Evolutionary conservation across 1,284 basidiomycete species (phyloP), one percentile per base, ranked within the genome.

Genomic region (Rhodotorula sp.): DNA sequence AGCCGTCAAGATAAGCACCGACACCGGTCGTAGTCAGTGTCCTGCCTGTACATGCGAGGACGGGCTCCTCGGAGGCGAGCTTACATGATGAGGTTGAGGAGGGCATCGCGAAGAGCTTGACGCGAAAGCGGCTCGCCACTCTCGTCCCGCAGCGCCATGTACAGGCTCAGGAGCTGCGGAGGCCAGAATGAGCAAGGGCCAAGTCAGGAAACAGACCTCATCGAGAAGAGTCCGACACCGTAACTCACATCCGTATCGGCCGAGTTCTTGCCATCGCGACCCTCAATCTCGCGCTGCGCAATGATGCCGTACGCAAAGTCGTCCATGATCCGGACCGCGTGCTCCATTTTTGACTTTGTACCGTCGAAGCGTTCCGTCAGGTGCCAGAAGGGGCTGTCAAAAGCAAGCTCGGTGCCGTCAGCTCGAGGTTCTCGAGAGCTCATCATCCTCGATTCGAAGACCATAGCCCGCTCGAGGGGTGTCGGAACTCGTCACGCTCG

Each of bases 251-350:
- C 73, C 22, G 45, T 58, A 0, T 64, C 53, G 2, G 53, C 55
- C 17, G 59, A 56, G 8, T 57, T 64, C 15, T 67, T 60, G 49
- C 62, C 66, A 6, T 63, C 68, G 5, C 46, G 33, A 0, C 73
- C 73, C 45, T 69, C 64, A 29, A 58, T 42, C 37, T 64, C 64
- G 26, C 73, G 66, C 51, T 78, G 60, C 44, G 79, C 67, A 61
- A 80, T 80, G 60, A 80, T 76, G 7, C 54, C 54, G 53, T 60
- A 63, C 4, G 77, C 77, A 45, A 79, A 80, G 44, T 76, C 62
- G 67, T 78, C 75, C 63, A 80, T 69, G n/a, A 74, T 61, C 56
- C 75, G 70, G 55, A 71, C 64, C 45, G 75, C 74, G 24, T 60
- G 65, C 37, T 54, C 48, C 75, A 79, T 77, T 61, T 74, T 71